These are phyloP conservation scores for Fusarium acutatum DNA, from an alignment of 2,329 filamentous ascomycete genomes.

Conservation along the genomic window DNA sequence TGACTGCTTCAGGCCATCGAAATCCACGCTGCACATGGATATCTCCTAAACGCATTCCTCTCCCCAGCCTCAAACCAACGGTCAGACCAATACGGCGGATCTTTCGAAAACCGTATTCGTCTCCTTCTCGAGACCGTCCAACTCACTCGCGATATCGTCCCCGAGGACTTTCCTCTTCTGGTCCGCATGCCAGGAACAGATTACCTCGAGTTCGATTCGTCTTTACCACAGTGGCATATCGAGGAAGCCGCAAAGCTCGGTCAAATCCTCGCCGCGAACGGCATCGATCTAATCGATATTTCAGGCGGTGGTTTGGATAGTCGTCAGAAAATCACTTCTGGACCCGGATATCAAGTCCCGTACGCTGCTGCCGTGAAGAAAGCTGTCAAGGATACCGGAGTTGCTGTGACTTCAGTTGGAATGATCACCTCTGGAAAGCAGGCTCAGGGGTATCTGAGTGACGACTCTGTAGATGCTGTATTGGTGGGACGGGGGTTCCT, in stretches of 20 bases:
- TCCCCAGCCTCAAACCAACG: conserved; percentile 58
- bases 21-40: conserved; percentile 59
- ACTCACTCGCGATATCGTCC: conserved; percentile 36
- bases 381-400: conserved; percentile 65
- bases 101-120: conserved; percentile 54
- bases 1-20: conserved; percentile 31
- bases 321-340: conserved; percentile 63
- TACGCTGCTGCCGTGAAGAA: conserved; percentile 73
- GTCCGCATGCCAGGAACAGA: conserved; percentile 75
- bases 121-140: conserved; percentile 56
- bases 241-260: conserved; percentile 73
- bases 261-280: conserved; percentile 65
- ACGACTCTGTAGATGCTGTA: conserved; percentile 56
- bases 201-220: conserved; percentile 70
- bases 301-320: conserved; percentile 71
- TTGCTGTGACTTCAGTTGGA: conserved; percentile 55
- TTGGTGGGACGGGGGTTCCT: conserved; percentile 61
- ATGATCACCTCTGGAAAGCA: conserved; percentile 53
- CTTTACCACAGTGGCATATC: conserved; percentile 64
- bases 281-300: conserved; percentile 78
- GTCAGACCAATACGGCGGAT: conserved; percentile 60
- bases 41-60: conserved; percentile 62
- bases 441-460: conserved; percentile 56
- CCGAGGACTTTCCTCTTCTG: conserved; percentile 63
- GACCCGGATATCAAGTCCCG: conserved; percentile 73